Evolutionary conservation across 495 filamentous ascomycete genomes (phyloP), one percentile per base, ranked within the genome.

Genomic region (Sordaria brevicollis): DNA sequence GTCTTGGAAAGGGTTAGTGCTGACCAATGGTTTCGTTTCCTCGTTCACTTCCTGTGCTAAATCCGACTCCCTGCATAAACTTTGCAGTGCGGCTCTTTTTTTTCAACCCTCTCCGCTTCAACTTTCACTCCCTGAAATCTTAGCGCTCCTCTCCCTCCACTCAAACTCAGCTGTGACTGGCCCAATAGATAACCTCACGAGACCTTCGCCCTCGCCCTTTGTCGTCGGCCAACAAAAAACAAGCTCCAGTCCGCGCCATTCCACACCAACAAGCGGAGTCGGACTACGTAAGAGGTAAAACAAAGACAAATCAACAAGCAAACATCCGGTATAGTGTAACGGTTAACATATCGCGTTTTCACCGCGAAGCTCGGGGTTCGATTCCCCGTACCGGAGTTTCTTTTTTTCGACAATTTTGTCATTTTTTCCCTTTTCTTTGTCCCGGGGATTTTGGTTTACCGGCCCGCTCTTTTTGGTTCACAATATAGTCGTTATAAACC

Each of bases 291-390:
- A 25, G 41, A 49, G 0, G 0, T 31, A 4, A 6, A 13, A 7
- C 0, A 2, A 8, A 15, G 0, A 1, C 49, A 1, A 1, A 4
- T 0, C 1, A 31, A 17, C 6, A 62, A 62, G 11, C 2, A 4
- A 31, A 1, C 17, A 15, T 57, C 49, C 49, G 49, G 49, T 57
- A 57, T 57, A 57, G 49, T 57, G 49, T 57, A 57, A 57, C 49
- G 66, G 33, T 67, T 29, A 67, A 67, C 76, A 79, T 79, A 77
- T 75, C 73, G 75, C 77, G 76, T 78, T 79, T 79, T 79, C 77
- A 79, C 76, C 77, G 76, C 75, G 76, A 75, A 74, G 77, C 77
- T 76, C 77, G 77, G 77, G 77, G 77, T 79, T 79, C 77, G 77
- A 79, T 79, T 78, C 77, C 77, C 77, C 77, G 77, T 77, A 77